Conservation (phyloP, 2,329 filamentous ascomycete genomes). For the Pleurostoma richardsiae region DNA sequence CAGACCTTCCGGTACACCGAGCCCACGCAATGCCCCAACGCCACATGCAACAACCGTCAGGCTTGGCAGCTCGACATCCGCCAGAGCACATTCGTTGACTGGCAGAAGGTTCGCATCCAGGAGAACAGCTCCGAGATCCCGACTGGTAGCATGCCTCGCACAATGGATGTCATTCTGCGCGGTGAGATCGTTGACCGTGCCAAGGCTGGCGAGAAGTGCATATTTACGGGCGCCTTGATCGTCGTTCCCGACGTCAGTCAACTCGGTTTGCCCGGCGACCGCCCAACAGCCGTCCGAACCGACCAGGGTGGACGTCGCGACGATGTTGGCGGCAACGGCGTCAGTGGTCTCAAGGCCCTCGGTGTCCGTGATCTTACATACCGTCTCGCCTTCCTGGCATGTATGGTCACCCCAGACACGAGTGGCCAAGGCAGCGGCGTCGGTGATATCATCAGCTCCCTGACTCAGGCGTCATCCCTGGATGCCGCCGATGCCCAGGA, state of each 20-base stretch:
- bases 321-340: conserved; percentile 78
- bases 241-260: conserved; percentile 97
- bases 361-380: conserved; percentile 95
- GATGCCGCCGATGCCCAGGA: conserved; percentile 74
- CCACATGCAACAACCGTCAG: conserved; percentile 77
- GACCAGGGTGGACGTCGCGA: conserved; percentile 69
- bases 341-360: conserved; percentile 83
- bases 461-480: conserved; percentile 66
- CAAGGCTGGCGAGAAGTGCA: conserved; percentile 96
- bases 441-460: conserved; percentile 76
- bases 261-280: conserved; percentile 79
- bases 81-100: conserved; percentile 96
- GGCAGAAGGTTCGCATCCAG: conserved; percentile 97
- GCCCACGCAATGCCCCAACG: conserved; percentile 90
- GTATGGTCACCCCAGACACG: conserved; percentile 90
- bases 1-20: conserved; percentile 98
- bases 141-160: conserved; percentile 96
- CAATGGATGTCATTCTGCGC: conserved; percentile 92
- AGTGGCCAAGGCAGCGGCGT: conserved; percentile 76
- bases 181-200: conserved; percentile 97
- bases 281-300: conserved; percentile 79
- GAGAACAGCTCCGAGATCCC: conserved; percentile 98
- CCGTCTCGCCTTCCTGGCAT: conserved; percentile 90
- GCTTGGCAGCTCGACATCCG: conserved; percentile 97
- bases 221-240: conserved; percentile 94